Conservation (phyloP, 2,329 filamentous ascomycete genomes). For the Fusarium robinianum region DNA sequence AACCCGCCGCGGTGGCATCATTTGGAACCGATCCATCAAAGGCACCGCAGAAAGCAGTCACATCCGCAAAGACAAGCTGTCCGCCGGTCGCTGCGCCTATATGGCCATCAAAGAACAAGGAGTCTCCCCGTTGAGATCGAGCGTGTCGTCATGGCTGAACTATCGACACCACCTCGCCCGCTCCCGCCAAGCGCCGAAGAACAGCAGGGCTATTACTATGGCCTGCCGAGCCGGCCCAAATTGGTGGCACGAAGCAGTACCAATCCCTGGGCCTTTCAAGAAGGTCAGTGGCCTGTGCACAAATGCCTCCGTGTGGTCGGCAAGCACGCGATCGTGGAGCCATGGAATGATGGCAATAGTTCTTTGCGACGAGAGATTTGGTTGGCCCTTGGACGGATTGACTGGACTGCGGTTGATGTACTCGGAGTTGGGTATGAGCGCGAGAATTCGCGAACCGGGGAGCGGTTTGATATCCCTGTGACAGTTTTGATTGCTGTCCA, state of each 20-base stretch:
- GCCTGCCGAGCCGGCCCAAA: conserved; percentile 6
- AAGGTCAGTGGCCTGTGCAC: not conserved
- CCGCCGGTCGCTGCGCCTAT: no score
- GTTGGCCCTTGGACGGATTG: not conserved
- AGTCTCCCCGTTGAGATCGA: no score
- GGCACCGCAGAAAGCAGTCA: no score
- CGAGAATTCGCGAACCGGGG: not conserved
- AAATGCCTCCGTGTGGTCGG: conserved; percentile 1
- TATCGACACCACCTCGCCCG: no score
- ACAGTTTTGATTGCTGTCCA: conserved; percentile 13
- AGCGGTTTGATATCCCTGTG: not conserved
- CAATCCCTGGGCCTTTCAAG: not conserved
- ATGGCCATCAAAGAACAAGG: no score
- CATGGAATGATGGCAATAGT: conserved; percentile 8
- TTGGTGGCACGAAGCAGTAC: conserved; percentile 9
- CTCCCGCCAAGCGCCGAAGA: conserved; percentile 4
- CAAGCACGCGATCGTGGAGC: not conserved
- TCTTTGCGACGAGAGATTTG: conserved; percentile 5
- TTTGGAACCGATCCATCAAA: no score
- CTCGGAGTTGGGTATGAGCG: conserved; percentile 6
- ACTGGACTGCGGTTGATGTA: conserved; percentile 9
- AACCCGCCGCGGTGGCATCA: no score
- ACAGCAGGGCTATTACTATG: conserved; percentile 6
- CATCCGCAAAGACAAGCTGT: no score
- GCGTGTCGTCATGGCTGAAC: no score